Evolutionary conservation across 2,329 filamentous ascomycete genomes (phyloP).

Genomic region (Penicillium psychrosexuale): DNA sequence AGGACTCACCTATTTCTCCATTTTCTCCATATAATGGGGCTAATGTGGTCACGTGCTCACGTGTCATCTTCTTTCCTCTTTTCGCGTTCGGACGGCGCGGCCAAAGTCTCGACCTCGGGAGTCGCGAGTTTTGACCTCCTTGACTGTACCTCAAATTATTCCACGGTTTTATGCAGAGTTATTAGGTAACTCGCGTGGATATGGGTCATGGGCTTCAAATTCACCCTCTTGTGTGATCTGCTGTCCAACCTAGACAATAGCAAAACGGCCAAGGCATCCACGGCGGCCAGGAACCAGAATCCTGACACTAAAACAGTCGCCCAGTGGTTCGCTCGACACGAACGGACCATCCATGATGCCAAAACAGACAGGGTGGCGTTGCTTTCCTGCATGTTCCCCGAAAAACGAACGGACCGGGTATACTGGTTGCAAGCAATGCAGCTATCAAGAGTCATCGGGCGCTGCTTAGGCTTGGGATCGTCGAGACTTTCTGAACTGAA

Average conservation of each 20-base stretch:
- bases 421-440: constrained; percentile 64
- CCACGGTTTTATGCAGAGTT: not conserved
- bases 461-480: constrained; percentile 62
- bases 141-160: not conserved
- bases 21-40: not conserved
- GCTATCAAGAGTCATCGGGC: constrained; percentile 65
- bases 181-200: not conserved
- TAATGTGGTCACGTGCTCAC: constrained; percentile 5
- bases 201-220: constrained; percentile 49
- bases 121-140: not conserved
- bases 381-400: constrained; percentile 72
- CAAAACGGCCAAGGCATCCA: constrained; percentile 34
- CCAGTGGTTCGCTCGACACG: constrained; percentile 68
- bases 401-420: constrained; percentile 72
- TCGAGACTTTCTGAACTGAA: constrained; percentile 61
- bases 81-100: not conserved
- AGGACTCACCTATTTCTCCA: too few species aligned
- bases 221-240: constrained; percentile 69
- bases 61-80: not conserved
- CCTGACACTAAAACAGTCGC: constrained; percentile 49
- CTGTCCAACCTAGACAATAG: constrained; percentile 64
- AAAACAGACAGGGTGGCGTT: constrained; percentile 61
- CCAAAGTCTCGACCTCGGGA: not conserved
- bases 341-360: constrained; percentile 54
- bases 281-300: constrained; percentile 27